Base-by-base conservation (phyloP, 306 rosid species). In the Echinosophora koreensis region DNA sequence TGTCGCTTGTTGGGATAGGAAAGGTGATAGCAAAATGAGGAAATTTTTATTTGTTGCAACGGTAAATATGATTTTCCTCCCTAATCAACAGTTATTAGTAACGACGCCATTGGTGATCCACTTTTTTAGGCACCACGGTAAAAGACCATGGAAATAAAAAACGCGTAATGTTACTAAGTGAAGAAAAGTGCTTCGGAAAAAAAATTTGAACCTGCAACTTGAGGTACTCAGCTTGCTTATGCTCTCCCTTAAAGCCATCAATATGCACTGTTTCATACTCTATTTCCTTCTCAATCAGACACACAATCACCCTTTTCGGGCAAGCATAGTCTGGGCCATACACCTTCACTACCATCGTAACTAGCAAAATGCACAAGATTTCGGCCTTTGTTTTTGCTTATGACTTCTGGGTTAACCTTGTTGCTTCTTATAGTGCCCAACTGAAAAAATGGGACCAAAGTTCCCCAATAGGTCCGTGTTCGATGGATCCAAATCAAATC, bases 271-370 rank as follows among this genome's bases (percentile, higher is more conserved):
- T 62, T 55, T 82, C 86, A 58, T 71, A 82, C 14, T 77, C 83
- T 32, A 82, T 30, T 61, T 77, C 80, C 67, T 82, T 82, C 80
- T 82, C 86, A 35, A 82, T 65, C 22, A 77, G 75, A 65, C 82
- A 77, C 59, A 77, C 22, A 4, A 82, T 55, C 44, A 82, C 86
- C 10, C 80, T 60, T 35, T 77, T 82, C 0, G 86, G 75, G 54
- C 71, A 11, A 66, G 80, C 82, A 16, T 49, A 82, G 1, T 47
- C 12, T 0, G 82, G 86, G 54, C 86, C 86, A 13, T 77, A 82
- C 66, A 82, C 86, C 80, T 77, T 82, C 67, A 82, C 83, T 3
- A 70, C 85, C 90, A 82, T 87, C 7, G 13, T 52, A 7, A 73
- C 50, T 38, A 17, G 13, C 27, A 30, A 22, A 49, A 50, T 38